A percentile compares a stretch with the other conserved stretches of the same genome.
Conservation (phyloP, 1,284 basidiomycete genomes). For the Marasmius tenuissimus region DNA sequence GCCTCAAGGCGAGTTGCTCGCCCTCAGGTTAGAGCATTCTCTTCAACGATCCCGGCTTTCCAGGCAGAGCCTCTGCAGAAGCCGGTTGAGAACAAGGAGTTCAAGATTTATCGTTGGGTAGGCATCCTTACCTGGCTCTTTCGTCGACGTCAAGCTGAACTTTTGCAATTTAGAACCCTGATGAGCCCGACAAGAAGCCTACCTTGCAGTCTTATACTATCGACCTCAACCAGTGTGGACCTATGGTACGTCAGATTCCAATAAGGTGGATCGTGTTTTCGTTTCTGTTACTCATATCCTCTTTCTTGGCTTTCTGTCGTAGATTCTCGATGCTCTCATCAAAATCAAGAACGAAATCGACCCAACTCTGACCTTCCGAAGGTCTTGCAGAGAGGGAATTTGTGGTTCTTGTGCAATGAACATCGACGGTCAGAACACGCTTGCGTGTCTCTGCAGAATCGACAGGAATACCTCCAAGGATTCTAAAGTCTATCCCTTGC, state of each 20-base stretch:
- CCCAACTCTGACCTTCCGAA: conserved; percentile 94
- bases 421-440: conserved; percentile 96
- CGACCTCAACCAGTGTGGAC: conserved; percentile 93
- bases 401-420: conserved; percentile 99
- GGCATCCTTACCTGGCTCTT: conserved; percentile 24
- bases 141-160: not conserved
- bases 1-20: conserved; percentile 4
- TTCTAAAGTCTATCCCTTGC: conserved; percentile 96
- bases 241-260: conserved; percentile 66
- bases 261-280: conserved; percentile 18
- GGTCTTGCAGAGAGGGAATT: conserved; percentile 97
- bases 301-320: conserved; percentile 1
- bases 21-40: conserved; percentile 6
- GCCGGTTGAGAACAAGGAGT: conserved; percentile 71
- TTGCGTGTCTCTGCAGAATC: conserved; percentile 96
- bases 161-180: conserved; percentile 73
- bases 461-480: conserved; percentile 75
- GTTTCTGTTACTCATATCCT: not conserved
- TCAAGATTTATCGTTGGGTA: conserved; percentile 97
- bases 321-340: conserved; percentile 91
- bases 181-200: conserved; percentile 92
- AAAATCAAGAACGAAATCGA: conserved; percentile 99
- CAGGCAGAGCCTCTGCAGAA: conserved; percentile 52
- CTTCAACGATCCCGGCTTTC: conserved; percentile 39
- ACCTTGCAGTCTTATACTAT: conserved; percentile 89